Conservation (phyloP, 768 basidiomycete species). For the Strobilomyces dryophilus region DNA sequence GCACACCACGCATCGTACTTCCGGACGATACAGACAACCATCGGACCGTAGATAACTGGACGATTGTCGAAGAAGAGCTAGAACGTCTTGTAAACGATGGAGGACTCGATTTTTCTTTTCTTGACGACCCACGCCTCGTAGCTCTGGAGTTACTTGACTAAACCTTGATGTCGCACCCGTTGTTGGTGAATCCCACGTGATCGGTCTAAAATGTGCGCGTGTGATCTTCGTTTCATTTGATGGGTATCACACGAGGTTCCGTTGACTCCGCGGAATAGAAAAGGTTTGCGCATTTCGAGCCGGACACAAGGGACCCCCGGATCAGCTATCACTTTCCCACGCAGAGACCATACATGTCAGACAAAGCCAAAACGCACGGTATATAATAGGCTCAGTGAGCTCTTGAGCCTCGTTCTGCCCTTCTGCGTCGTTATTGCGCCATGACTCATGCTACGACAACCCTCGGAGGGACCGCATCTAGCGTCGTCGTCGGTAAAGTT, state of each 20-base stretch:
- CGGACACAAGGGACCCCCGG: too few relatives aligned
- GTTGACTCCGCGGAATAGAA: background rate
- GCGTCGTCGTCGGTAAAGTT: slow-evolving; percentile 35
- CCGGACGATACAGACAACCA: background rate
- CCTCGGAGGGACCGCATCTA: slow-evolving; percentile 37
- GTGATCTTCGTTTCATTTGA: background rate
- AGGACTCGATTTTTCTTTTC: slow-evolving; percentile 27
- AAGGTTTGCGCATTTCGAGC: too few relatives aligned
- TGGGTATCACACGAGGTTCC: too few relatives aligned
- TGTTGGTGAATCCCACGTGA: slow-evolving; percentile 2
- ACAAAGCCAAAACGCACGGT: background rate
- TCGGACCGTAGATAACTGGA: slow-evolving; percentile 9
- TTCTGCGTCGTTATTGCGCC: background rate
- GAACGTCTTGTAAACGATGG: slow-evolving; percentile 17
- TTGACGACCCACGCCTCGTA: slow-evolving; percentile 13
- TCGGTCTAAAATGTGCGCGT: background rate
- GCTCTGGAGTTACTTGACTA: slow-evolving; percentile 14
- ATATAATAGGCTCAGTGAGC: background rate
- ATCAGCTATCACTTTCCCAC: too few relatives aligned
- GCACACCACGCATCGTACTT: slow-evolving; percentile 15
- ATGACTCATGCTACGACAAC: slow-evolving; percentile 32
- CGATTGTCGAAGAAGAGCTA: slow-evolving; percentile 19
- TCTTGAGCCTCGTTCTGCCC: background rate
- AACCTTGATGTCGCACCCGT: background rate
- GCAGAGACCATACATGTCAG: too few relatives aligned